Evolutionary conservation across 2,329 filamentous ascomycete species (phyloP).

Genomic region (Aspergillus clavatus): DNA sequence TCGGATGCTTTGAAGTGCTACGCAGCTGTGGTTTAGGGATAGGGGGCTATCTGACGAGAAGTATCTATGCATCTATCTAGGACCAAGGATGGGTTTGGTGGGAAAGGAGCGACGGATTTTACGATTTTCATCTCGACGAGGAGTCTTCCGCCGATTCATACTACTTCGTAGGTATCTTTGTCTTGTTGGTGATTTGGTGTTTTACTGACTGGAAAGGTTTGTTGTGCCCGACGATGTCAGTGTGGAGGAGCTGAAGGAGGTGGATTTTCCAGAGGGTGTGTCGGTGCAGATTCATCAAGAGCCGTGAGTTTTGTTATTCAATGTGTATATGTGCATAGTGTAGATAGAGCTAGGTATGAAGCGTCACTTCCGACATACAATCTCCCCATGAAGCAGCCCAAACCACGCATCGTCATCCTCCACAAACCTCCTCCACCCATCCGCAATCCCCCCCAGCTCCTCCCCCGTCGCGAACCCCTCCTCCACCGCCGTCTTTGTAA

Average conservation of each 20-base stretch:
- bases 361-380: slow-evolving; percentile 34
- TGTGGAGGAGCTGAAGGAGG: slow-evolving; percentile 8
- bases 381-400: slow-evolving; percentile 35
- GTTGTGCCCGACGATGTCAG: slow-evolving; percentile 7
- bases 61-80: too few species aligned
- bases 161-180: slow-evolving; percentile 9
- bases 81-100: slow-evolving; percentile 6
- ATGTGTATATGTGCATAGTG: too few species aligned
- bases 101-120: slow-evolving; percentile 12
- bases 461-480: slow-evolving; percentile 28
- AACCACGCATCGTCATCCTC: slow-evolving; percentile 35
- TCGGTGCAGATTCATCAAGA: slow-evolving; percentile 7
- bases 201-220: slow-evolving; percentile 6
- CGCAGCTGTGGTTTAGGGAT: too few species aligned
- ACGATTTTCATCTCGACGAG: slow-evolving; percentile 13
- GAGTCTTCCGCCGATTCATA: slow-evolving; percentile 15
- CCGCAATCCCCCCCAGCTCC: slow-evolving; percentile 29
- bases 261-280: slow-evolving; percentile 11
- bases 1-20: too few species aligned
- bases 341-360: background rate
- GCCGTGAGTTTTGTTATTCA: background rate
- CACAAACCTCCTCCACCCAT: slow-evolving; percentile 33
- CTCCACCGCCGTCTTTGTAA: slow-evolving; percentile 25
- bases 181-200: background rate
- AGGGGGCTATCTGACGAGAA: too few species aligned